These are phyloP conservation scores for Hypoxylon rickii DNA, from an alignment of 495 filamentous ascomycete species.

Conservation along the genomic window DNA sequence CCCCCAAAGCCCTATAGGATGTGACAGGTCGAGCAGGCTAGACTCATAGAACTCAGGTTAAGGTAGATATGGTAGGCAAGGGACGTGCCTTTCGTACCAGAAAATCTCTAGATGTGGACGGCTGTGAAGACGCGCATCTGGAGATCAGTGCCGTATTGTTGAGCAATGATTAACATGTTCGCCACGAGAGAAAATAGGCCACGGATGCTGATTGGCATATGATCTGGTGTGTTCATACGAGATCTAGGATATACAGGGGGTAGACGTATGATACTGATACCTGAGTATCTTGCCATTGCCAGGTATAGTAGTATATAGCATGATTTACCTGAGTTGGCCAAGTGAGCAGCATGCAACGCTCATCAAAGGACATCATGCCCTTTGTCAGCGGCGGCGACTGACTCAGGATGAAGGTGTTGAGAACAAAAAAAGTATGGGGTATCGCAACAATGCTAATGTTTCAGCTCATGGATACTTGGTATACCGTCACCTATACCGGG, in stretches of 20 bases:
- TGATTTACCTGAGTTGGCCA: slow-evolving; percentile 26
- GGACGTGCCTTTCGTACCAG: slow-evolving; percentile 35
- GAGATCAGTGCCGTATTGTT: slow-evolving; percentile 39
- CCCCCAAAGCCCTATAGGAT: slow-evolving; percentile 31
- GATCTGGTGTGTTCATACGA: slow-evolving; percentile 21
- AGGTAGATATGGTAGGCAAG: slow-evolving; percentile 23
- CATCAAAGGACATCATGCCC: slow-evolving; percentile 20
- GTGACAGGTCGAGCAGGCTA: slow-evolving; percentile 34
- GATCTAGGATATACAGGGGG: slow-evolving; percentile 27
- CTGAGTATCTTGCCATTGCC: slow-evolving; percentile 31
- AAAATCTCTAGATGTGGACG: slow-evolving; percentile 23
- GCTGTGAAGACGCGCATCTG: slow-evolving; percentile 37
- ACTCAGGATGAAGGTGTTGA: not conserved
- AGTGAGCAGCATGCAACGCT: slow-evolving; percentile 22
- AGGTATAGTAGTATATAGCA: slow-evolving; percentile 35
- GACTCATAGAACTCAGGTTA: slow-evolving; percentile 24
- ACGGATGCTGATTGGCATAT: slow-evolving; percentile 21
- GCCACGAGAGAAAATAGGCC: slow-evolving; percentile 17
- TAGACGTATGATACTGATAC: slow-evolving; percentile 35
- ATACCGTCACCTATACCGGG: slow-evolving; percentile 11
- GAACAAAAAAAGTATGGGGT: slow-evolving; percentile 8
- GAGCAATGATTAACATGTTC: slow-evolving; percentile 31
- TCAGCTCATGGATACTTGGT: slow-evolving; percentile 18
- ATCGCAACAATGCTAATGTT: slow-evolving; percentile 18
- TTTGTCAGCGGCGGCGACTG: slow-evolving; percentile 15